A percentile compares a stretch with the other conserved stretches of the same genome.
These are phyloP conservation scores for Meyerozyma carpophila DNA, from an alignment of 1,139 yeast genomes.

Conservation along the genomic window DNA sequence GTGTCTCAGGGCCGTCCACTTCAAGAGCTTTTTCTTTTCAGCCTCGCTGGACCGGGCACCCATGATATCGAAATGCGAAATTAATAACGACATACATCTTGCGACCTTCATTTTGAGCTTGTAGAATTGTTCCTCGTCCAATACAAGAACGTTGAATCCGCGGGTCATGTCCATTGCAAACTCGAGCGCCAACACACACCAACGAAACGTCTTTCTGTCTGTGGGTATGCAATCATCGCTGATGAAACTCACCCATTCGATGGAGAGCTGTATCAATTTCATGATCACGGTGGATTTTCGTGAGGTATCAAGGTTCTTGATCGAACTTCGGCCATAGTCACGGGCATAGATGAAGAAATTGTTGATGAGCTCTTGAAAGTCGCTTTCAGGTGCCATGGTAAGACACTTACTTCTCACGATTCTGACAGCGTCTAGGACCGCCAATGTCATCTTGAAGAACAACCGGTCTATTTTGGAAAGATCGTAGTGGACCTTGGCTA, in stretches of 20 bases:
- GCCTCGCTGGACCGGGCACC: conserved; percentile 94
- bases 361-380: conserved; percentile 68
- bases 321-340: conserved; percentile 75
- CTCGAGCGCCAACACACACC: conserved; percentile 95
- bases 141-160: conserved; percentile 81
- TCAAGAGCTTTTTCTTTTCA: conserved; percentile 51
- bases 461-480: conserved; percentile 60
- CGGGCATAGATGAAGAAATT: conserved; percentile 75
- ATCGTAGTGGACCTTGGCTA: conserved; percentile 71
- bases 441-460: conserved; percentile 64
- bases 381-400: conserved; percentile 40
- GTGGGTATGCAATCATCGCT: conserved; percentile 95
- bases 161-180: conserved; percentile 94
- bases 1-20: conserved; percentile 46
- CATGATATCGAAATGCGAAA: conserved; percentile 96
- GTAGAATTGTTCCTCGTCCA: conserved; percentile 72
- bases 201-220: conserved; percentile 83
- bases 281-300: conserved; percentile 67
- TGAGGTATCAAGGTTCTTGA: conserved; percentile 58
- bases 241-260: conserved; percentile 89
- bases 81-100: conserved; percentile 87
- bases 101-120: conserved; percentile 79
- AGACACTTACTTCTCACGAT: conserved; percentile 44
- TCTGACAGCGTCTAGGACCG: conserved; percentile 61
- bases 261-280: conserved; percentile 68